Conservation (phyloP, 768 basidiomycete genomes). For the Boletus subcaerulescens region DNA sequence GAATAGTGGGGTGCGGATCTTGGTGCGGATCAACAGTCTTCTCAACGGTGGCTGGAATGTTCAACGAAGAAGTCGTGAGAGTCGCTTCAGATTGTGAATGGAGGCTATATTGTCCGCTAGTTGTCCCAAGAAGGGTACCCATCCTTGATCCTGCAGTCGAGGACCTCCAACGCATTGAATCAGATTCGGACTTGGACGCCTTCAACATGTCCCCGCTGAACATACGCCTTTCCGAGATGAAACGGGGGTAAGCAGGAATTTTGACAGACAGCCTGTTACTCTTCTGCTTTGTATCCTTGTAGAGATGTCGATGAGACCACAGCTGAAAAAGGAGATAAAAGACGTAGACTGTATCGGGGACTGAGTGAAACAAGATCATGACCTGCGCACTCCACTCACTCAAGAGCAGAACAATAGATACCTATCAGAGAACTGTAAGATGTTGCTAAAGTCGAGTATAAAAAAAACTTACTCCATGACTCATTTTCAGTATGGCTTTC, state of each 20-base stretch:
- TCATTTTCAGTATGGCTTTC: constrained; percentile 45
- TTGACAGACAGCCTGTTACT: constrained; percentile 38
- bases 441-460: neutral
- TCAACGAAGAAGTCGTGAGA: constrained; percentile 12
- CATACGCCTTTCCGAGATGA: constrained; percentile 25
- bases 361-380: neutral
- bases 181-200: constrained; percentile 19
- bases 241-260: constrained; percentile 29
- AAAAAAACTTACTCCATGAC: constrained; percentile 43
- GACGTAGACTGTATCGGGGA: constrained; percentile 42
- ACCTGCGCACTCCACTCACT: constrained; percentile 34
- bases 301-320: constrained; percentile 54
- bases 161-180: constrained; percentile 15
- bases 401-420: constrained; percentile 51
- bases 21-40: constrained; percentile 9
- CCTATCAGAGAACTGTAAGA: constrained; percentile 27
- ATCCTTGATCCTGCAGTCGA: constrained; percentile 12
- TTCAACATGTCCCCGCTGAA: constrained; percentile 24
- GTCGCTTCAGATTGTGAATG: constrained; percentile 30
- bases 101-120: constrained; percentile 10
- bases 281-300: constrained; percentile 45
- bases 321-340: constrained; percentile 54
- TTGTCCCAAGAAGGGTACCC: constrained; percentile 2
- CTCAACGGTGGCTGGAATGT: constrained; percentile 3
- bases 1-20: constrained; percentile 19